Evolutionary conservation across 148 eudicot species (phyloP), one percentile per base, ranked within the genome.

Genomic region (Gaultheria prostrata): DNA sequence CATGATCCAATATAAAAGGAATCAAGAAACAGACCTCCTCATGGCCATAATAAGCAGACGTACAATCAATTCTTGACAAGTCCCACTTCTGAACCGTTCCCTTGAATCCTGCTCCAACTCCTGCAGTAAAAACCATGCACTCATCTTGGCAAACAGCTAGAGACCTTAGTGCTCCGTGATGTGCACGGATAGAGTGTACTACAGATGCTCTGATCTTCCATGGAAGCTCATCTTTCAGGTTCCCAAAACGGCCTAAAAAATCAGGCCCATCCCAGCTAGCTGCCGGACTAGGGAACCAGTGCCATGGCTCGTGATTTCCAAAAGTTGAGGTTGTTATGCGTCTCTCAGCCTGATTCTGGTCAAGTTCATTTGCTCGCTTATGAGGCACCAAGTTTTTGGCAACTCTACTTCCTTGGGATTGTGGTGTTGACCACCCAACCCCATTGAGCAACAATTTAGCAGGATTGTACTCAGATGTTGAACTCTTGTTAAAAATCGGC

Each of bases 171-270:
- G 97, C 92, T 84, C 99, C 99, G 85, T 94, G 98, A 88, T 97
- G 98, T 30, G 93, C 99, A 49, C 99, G 95, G 11, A 89, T 89
- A 78, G 99, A 94, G 80, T 93, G 90, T 76, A 97, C 54, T 15
- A 95, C 91, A n/a, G 98, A 91, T 84, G 99, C 93, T 92, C 91
- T 92, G 82, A 97, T 92, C 92, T 95, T 97, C 99, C 99, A 97
- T 74, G 97, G 98, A 86, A 88, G 90, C 82, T 94, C 99, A 84
- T 97, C 98, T 88, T 93, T 97, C 81, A 84, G 72, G 79, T 90
- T 88, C 86, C 97, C 95, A 86, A 85, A 87, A 85, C 96, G 98
- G 83, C 91, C 90, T 77, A 93, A 85, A 89, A 90, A 92, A 87
- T 92, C 93, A 78, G 92, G 94, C 71, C 93, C 97, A 74, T 93